Conservation (phyloP, 169 alveolate species). For the Cryptosporidium tyzzeri region DNA sequence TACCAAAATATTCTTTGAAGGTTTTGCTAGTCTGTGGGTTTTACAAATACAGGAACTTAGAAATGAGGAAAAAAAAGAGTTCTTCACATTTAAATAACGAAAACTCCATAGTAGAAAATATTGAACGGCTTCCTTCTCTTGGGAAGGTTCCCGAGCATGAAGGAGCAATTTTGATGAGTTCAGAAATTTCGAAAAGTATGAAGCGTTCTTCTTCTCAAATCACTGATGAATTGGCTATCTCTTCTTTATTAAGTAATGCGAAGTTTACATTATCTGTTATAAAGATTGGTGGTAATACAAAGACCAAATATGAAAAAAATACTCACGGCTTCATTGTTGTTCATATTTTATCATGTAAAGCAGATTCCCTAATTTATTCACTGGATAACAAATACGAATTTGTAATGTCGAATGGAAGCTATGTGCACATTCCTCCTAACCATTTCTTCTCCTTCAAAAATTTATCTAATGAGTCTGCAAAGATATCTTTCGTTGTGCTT, state of each 20-base stretch:
- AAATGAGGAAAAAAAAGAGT: slow-evolving; percentile 42
- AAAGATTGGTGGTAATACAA: slow-evolving; percentile 59
- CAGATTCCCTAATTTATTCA: slow-evolving; percentile 53
- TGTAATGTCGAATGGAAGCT: slow-evolving; percentile 60
- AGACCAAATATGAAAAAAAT: slow-evolving; percentile 50
- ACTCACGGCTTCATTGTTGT: slow-evolving; percentile 65
- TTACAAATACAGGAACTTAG: too few species aligned
- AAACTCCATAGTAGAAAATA: slow-evolving; percentile 44
- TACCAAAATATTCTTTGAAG: neutral
- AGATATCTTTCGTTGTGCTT: slow-evolving; percentile 51
- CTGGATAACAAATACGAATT: slow-evolving; percentile 67
- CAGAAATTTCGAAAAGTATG: slow-evolving; percentile 66
- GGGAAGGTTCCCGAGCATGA: slow-evolving; percentile 76
- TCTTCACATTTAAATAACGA: slow-evolving; percentile 14
- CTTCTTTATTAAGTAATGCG: slow-evolving; percentile 62
- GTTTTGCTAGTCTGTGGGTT: too few species aligned
- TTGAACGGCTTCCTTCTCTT: slow-evolving; percentile 62
- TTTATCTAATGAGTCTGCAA: slow-evolving; percentile 68
- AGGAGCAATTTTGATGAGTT: slow-evolving; percentile 66
- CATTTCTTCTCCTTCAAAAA: slow-evolving; percentile 54
- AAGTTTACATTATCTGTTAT: slow-evolving; percentile 55
- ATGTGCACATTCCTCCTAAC: slow-evolving; percentile 66
- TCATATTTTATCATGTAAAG: slow-evolving; percentile 65
- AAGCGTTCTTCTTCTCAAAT: slow-evolving; percentile 68
- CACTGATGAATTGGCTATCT: slow-evolving; percentile 50